phyloP scores from a whole-genome alignment of 305 asterid genomes.

The Petunia hybrid region DNA sequence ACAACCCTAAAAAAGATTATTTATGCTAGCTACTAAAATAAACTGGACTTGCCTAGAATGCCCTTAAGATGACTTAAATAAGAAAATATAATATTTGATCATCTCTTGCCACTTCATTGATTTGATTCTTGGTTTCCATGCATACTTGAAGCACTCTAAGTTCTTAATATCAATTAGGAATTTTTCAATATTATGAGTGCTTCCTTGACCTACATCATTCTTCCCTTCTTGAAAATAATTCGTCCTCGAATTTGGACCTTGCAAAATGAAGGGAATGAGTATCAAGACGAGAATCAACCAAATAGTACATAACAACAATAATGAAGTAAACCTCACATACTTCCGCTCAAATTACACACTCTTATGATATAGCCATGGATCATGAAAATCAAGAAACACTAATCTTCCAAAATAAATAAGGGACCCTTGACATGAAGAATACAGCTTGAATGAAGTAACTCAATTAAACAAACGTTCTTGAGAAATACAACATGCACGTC shows the following conservation, averaged over 20 bases:
- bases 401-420: not conserved
- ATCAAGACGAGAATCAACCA: not conserved
- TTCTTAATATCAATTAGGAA: not conserved
- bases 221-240: not conserved
- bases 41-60: too few relatives aligned
- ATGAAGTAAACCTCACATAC: not conserved
- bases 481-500: too few relatives aligned
- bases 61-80: too few relatives aligned
- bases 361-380: not conserved
- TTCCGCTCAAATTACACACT: not conserved
- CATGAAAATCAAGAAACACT: not conserved
- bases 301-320: too few relatives aligned
- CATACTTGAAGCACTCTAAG: not conserved
- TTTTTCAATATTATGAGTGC: too few relatives aligned
- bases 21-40: too few relatives aligned
- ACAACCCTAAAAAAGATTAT: too few relatives aligned
- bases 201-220: not conserved
- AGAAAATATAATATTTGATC: too few relatives aligned
- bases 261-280: not conserved
- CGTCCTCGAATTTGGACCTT: not conserved
- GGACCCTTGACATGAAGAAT: not conserved
- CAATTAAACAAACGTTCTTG: too few relatives aligned
- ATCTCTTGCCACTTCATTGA: too few relatives aligned
- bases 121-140: not conserved
- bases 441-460: too few relatives aligned